Base-by-base conservation (phyloP, 2,329 filamentous ascomycete genomes). In the Nigrospora osmanthi region DNA sequence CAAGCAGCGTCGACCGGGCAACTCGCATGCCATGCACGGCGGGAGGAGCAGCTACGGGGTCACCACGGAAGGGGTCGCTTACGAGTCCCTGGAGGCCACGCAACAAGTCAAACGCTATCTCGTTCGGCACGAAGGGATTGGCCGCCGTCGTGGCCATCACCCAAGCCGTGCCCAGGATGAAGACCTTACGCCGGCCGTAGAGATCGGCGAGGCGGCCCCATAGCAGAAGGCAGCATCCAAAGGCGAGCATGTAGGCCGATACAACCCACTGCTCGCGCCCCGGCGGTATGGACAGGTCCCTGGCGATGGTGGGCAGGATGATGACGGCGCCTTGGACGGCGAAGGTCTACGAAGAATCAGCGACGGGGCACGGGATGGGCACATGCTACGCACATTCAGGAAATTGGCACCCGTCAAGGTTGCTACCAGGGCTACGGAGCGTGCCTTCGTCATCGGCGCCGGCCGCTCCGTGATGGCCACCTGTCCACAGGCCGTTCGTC, bases 141-240 rank as follows among this genome's bases (percentile, higher is more conserved):
- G 64, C 49, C 7, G 70, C 54, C 0, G 66, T 65, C 1, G 60
- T 57, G 1, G 64, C 38, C 1, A 66, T 64, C 13, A 70, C 60
- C 58, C 63, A 67, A 2, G 59, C 58, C 1, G 62, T 66, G 6
- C 68, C 68, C 49, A 58, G 62, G 17, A 70, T 57, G 54, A 70
- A 71, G 42, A 70, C 66, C 9, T 62, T 49, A 7, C 66, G 58
- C 43, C 67, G 65, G 28, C 68, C 67, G 46, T 67, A 70, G 2
- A 70, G 61, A 49, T 71, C 68, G 45, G 66, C 67, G 2, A 70
- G 49, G 3, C 66, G 54, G 5, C 67, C 67, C 63, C 66, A 70
- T 9, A 70, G 52, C 5, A 70, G 52, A 5, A 71, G 52, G 46
- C 70, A 70, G 46, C 66, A 70, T 19, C 66, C 68, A 47, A 70